Evolutionary conservation across 2,329 filamentous ascomycete species (phyloP).

Genomic region (Alternaria postmessia): DNA sequence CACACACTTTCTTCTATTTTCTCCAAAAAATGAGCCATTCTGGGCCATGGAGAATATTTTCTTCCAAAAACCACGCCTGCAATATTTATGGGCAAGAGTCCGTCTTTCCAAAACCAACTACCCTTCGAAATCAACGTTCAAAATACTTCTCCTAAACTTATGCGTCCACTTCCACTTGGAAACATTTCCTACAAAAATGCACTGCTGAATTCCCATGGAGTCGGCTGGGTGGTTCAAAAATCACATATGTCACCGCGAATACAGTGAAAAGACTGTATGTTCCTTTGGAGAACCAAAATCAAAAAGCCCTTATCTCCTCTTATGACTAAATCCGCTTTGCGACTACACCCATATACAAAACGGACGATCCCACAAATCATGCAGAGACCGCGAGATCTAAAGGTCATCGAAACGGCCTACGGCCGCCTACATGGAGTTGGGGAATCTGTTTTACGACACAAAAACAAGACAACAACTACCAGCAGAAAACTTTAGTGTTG

Average conservation of each 20-base stretch:
- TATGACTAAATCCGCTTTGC: background rate
- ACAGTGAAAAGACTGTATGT: no score
- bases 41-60: no score
- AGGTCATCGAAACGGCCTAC: no score
- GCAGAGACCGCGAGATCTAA: no score
- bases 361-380: no score
- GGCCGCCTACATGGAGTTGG: no score
- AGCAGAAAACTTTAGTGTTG: no score
- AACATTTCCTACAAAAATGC: background rate
- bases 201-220: no score
- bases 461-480: no score
- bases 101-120: background rate
- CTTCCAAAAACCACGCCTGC: no score
- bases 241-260: accelerated
- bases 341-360: background rate
- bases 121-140: background rate
- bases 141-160: background rate
- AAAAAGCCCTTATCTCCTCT: accelerated
- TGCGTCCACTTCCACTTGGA: background rate
- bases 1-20: background rate
- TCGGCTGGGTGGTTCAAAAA: background rate
- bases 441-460: no score
- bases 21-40: background rate
- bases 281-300: background rate
- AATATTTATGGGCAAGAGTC: background rate